Base-by-base conservation (phyloP, 768 basidiomycete species). In the Paxillus involutus region DNA sequence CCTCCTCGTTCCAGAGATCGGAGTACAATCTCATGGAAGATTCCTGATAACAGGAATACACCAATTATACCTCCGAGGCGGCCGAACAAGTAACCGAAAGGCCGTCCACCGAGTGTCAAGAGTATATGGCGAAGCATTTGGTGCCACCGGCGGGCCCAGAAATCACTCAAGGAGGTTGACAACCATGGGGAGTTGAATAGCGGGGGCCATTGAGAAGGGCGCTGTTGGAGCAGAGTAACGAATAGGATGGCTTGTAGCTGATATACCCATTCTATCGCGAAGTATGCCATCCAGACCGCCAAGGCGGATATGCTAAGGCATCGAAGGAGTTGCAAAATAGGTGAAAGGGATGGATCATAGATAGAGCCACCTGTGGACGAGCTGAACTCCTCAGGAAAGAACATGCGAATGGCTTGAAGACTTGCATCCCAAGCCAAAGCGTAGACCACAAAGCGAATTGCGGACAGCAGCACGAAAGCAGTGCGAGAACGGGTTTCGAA, bases 81-180 rank as follows among this genome's bases (percentile, higher is more conserved):
- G 9, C 87, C 85, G 37, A 80, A 65, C 5, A 85, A 29, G 45
- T 63, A 56, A 6, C 62, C 59, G 8, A 80, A 58, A 0, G 83
- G 83, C 17, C 67, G 69, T 2, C 69, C 73, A 3, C 85, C 86
- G 24, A 81, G 59, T 1, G 67, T 64, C 47, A 85, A 63, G 57
- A 89, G 82, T 14, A 72, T 60, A 45, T 82, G 75, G 2, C 86
- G 77, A 64, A 87, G 82, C 14, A 83, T 51, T 56, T 87, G 85
- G 60, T 89, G 88, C 87, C 86, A 89, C 26, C 82, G 73, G 45
- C 58, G 66, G 0, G 78, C 73, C 88, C 88, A 89, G 42, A 85
- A 79, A 7, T 87, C 79, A 39, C 73, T 71, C 44, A 89, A 62
- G 7, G 85, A 86, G 3, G 80, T 80, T 11, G 82, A 66, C 24